A percentile compares a stretch with the other conserved stretches of the same genome.
These are phyloP conservation scores for Cinnamomum micranthum DNA, from an alignment of 164 flowering plant species.

Conservation along the genomic window DNA sequence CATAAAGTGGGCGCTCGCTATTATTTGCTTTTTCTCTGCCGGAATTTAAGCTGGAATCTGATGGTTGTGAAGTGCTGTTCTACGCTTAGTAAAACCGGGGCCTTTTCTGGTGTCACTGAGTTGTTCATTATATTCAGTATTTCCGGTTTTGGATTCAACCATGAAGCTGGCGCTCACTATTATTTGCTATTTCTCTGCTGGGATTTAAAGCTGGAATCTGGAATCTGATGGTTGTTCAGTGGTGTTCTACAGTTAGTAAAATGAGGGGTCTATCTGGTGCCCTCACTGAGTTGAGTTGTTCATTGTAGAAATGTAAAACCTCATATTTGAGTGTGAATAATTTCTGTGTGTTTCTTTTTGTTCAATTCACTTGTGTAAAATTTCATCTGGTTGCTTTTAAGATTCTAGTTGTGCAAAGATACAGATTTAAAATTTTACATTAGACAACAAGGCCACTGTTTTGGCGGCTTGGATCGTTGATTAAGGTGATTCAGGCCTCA, in stretches of 20 bases:
- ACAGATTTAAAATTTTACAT: no score
- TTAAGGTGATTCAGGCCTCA: no score
- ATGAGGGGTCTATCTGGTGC: background rate
- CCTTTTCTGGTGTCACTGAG: background rate
- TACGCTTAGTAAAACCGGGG: background rate
- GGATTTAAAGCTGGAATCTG: background rate
- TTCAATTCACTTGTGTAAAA: no score
- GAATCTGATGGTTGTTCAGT: background rate
- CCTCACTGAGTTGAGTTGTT: background rate
- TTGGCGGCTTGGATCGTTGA: no score
- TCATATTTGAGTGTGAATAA: no score
- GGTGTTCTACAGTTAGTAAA: background rate
- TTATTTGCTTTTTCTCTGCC: background rate
- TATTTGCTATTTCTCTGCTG: background rate
- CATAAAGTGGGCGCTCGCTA: background rate
- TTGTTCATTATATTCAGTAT: no score
- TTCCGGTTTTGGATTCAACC: background rate
- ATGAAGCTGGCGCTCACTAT: background rate
- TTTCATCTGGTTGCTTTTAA: no score
- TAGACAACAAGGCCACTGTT: no score
- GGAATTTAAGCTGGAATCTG: background rate
- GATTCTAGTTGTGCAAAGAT: no score
- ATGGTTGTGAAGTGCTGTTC: background rate
- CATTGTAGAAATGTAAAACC: no score
- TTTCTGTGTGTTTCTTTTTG: no score